A percentile compares a stretch with the other conserved stretches of the same genome.
Conservation (phyloP, 225 moss, liverwort and hornwort genomes). For the Pseudoscleropodium purum region DNA sequence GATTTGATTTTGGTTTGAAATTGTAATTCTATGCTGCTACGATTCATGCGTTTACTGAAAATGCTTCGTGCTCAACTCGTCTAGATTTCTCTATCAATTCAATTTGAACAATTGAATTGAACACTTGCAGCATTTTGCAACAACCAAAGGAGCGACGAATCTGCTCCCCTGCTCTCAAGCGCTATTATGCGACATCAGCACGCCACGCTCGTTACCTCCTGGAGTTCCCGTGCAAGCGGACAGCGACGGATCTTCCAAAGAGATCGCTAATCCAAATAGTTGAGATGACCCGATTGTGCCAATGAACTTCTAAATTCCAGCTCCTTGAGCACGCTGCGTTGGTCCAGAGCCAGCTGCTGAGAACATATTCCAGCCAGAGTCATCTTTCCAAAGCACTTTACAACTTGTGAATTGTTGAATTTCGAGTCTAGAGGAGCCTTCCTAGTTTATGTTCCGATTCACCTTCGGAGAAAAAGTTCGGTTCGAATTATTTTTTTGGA, state of each 20-base stretch:
- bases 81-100: neutral
- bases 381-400: too few species aligned
- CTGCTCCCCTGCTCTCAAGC: neutral
- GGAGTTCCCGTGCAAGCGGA: neutral
- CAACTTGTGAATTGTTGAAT: too few species aligned
- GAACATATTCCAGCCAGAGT: too few species aligned
- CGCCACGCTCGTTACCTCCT: neutral
- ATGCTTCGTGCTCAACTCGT: neutral
- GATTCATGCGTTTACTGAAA: neutral
- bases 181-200: neutral
- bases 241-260: neutral
- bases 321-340: neutral
- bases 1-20: too few species aligned
- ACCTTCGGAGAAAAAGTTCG: too few species aligned
- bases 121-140: neutral
- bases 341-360: neutral
- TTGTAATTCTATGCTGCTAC: neutral
- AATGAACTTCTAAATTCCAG: neutral
- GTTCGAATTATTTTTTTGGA: too few species aligned
- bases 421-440: too few species aligned
- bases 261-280: neutral
- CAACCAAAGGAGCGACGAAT: neutral
- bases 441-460: too few species aligned
- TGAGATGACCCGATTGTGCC: neutral
- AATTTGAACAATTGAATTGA: neutral